These are phyloP conservation scores for Microcyclospora tardicrescens DNA, from an alignment of 2,329 filamentous ascomycete genomes.

Conservation along the genomic window DNA sequence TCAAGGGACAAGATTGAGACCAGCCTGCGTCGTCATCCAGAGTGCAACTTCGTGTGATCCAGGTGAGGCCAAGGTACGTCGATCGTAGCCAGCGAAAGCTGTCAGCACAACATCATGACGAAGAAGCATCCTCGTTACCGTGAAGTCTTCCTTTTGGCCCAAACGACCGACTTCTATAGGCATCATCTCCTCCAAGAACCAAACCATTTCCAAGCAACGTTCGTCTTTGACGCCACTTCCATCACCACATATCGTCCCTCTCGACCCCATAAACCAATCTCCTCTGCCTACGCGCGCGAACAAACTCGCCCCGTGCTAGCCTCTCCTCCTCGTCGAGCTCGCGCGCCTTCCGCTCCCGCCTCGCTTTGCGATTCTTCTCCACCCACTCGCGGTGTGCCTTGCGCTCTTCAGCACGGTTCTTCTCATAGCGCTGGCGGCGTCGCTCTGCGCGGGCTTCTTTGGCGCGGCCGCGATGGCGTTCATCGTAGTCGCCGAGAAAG, in stretches of 20 bases:
- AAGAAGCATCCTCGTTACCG: too few species aligned
- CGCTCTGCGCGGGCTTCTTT: not conserved
- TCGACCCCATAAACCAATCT: conserved; percentile 4
- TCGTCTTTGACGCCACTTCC: too few species aligned
- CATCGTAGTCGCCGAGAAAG: not conserved
- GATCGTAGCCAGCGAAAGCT: too few species aligned
- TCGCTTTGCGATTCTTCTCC: conserved; percentile 1
- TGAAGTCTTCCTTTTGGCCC: too few species aligned
- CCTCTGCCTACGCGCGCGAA: conserved; percentile 1
- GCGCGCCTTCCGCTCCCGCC: not conserved
- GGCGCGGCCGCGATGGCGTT: not conserved
- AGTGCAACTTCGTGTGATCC: too few species aligned
- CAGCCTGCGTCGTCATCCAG: too few species aligned
- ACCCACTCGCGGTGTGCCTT: conserved; percentile 1
- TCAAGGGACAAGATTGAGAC: too few species aligned
- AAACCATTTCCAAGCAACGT: too few species aligned
- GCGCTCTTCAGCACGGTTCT: not conserved
- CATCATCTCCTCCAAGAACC: too few species aligned
- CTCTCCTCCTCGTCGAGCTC: conserved; percentile 4
- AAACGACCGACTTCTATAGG: too few species aligned
- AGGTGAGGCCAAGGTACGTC: too few species aligned
- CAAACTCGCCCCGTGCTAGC: not conserved
- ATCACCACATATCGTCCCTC: not conserved
- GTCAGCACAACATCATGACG: too few species aligned
- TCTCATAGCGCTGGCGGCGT: conserved; percentile 2